Evolutionary conservation across 768 basidiomycete genomes (phyloP).

Genomic region (Collybia sordida): DNA sequence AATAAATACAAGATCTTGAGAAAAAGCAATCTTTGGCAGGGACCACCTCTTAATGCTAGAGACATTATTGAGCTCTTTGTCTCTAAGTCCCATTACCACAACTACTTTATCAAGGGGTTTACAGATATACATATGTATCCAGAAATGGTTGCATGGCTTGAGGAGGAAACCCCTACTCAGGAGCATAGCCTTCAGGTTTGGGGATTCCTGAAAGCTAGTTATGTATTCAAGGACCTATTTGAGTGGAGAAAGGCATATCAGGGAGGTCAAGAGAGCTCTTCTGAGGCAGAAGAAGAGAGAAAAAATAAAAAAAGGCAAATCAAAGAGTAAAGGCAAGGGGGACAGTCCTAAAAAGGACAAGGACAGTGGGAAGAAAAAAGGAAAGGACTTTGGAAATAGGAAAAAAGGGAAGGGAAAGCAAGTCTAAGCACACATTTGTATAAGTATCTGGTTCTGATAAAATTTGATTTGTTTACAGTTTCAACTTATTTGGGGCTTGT

Average conservation of each 20-base stretch:
- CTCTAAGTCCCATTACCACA: not conserved
- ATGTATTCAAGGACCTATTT: not conserved
- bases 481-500: not conserved
- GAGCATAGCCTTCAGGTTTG: not conserved
- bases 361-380: not conserved
- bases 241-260: not conserved
- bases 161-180: not conserved
- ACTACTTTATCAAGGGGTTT: not conserved
- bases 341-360: not conserved
- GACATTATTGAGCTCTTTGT: not conserved
- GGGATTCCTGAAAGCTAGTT: not conserved
- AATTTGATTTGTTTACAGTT: not conserved
- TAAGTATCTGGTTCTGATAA: not conserved
- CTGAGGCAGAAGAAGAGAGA: not conserved
- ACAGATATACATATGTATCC: not conserved
- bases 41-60: not conserved
- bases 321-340: not conserved
- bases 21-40: not conserved
- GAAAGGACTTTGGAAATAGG: not conserved
- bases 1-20: not conserved
- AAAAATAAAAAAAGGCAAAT: not conserved
- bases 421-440: not conserved
- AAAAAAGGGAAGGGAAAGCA: not conserved
- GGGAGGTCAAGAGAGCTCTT: not conserved
- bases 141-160: constrained; percentile 2